phyloP scores from a whole-genome alignment of 1,139 yeast species.

The Candida sp. region DNA sequence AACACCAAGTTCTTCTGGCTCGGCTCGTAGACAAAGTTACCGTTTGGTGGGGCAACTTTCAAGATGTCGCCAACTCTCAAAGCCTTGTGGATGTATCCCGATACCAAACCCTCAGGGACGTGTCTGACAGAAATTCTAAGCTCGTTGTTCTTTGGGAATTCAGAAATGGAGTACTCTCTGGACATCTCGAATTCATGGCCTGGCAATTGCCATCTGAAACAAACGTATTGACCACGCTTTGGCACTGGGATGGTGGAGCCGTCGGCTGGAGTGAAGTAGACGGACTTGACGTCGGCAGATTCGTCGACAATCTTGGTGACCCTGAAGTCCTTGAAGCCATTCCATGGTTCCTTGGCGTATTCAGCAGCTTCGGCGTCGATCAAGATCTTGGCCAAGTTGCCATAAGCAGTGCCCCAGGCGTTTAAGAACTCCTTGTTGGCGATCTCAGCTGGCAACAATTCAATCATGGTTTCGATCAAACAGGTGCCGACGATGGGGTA shows the following conservation, averaged over 20 bases:
- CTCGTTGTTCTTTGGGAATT: conserved; percentile 29
- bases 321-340: conserved; percentile 56
- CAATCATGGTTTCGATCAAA: conserved; percentile 55
- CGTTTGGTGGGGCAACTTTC: conserved; percentile 63
- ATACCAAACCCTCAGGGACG: conserved; percentile 52
- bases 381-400: conserved; percentile 62
- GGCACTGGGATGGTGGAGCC: conserved; percentile 37
- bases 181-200: conserved; percentile 35
- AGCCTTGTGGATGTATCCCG: conserved; percentile 53
- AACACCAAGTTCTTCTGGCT: conserved; percentile 41
- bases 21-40: conserved; percentile 46
- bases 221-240: conserved; percentile 65
- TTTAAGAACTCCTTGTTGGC: conserved; percentile 60
- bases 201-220: conserved; percentile 47
- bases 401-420: conserved; percentile 75
- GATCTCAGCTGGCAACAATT: conserved; percentile 56
- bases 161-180: conserved; percentile 59
- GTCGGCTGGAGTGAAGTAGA: conserved; percentile 54
- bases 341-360: conserved; percentile 55
- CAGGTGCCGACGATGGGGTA: conserved; percentile 67
- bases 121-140: conserved; percentile 60
- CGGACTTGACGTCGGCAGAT: conserved; percentile 51
- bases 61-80: conserved; percentile 55
- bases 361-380: conserved; percentile 57
- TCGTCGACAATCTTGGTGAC: conserved; percentile 50